Base-by-base conservation (phyloP, 2,329 filamentous ascomycete species). In the Juglanconis oblonga region DNA sequence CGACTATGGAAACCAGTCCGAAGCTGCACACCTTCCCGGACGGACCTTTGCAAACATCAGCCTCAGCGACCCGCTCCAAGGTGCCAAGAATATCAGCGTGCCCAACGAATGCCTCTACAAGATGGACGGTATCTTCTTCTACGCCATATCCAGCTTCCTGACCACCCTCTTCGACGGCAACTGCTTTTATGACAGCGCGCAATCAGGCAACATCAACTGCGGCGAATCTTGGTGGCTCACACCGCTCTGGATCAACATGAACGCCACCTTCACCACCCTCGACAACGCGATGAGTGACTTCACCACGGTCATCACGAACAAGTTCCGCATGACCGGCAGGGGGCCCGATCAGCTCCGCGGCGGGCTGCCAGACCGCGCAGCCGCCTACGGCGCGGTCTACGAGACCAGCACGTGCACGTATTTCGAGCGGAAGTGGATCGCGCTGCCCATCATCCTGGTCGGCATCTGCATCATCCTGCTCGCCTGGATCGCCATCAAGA, bases 81-180 rank as follows among this genome's bases (percentile, higher is more conserved):
- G 24, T 9, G 44, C 5, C 29, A 38, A 31, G 11, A 59, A 64
- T 24, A 48, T 58, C 32, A 57, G 62, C 52, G 65, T 61, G 36
- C 65, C 65, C 8, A 63, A 67, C 33, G 61, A 54, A 5, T 67
- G 65, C 49, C 62, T 67, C 13, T 67, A 67, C 61, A 65, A 65
- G 55, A 61, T 66, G 54, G 42, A 59, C 49, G 42, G 40, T n/a
- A 50, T 50, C n/a, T 67, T 62, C 51, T 58, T 55, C 24, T 51
- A 14, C 2, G 65, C 65, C 3, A 33, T 67, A 14, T 32, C 40
- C 3, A 52, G 33, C 31, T 64, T 63, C 55, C 57, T 64, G 17
- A 35, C 53, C 42, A 58, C 52, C 6, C 55, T 60, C 5, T 64
- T 65, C 62, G 14, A 44, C 42, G 64, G 52, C 4, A 42, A 8